Evolutionary conservation across 192 early-diverging fungal species (phyloP).

Genomic region (Chytriomyces sp.): DNA sequence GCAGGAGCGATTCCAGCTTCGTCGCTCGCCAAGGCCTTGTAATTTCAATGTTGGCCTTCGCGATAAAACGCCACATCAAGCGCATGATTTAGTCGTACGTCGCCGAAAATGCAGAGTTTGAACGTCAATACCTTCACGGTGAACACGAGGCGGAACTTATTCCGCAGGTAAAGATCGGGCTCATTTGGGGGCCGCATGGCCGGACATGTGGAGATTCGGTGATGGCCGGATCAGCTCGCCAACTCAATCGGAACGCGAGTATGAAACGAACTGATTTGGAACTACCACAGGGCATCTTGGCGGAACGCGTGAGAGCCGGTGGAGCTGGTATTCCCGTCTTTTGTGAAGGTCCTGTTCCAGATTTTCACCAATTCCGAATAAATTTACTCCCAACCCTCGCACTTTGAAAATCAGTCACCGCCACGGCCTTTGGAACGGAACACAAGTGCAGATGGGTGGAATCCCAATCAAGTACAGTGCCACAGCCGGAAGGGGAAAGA

Average conservation of each 20-base stretch:
- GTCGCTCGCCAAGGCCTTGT: not conserved
- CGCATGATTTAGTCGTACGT: constrained; percentile 79
- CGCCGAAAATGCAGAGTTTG: constrained; percentile 82
- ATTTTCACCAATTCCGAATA: not conserved
- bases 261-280: too few species aligned
- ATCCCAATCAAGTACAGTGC: constrained; percentile 71
- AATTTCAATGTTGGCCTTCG: too few species aligned
- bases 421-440: constrained; percentile 71
- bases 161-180: constrained; percentile 67
- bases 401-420: constrained; percentile 16
- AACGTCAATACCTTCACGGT: constrained; percentile 76
- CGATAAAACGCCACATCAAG: constrained; percentile 75
- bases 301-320: constrained; percentile 75
- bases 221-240: too few species aligned
- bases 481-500: constrained; percentile 48
- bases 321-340: constrained; percentile 79
- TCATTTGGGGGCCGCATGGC: too few species aligned
- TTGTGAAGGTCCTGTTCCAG: constrained; percentile 46
- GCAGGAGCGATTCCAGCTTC: constrained; percentile 8
- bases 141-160: constrained; percentile 78
- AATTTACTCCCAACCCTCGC: not conserved
- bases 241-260: too few species aligned
- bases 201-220: too few species aligned
- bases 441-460: constrained; percentile 68
- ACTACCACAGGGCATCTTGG: constrained; percentile 68